Evolutionary conservation across 305 asterid genomes (phyloP), one percentile per base, ranked within the genome.

Genomic region (Fraxinus nigra): DNA sequence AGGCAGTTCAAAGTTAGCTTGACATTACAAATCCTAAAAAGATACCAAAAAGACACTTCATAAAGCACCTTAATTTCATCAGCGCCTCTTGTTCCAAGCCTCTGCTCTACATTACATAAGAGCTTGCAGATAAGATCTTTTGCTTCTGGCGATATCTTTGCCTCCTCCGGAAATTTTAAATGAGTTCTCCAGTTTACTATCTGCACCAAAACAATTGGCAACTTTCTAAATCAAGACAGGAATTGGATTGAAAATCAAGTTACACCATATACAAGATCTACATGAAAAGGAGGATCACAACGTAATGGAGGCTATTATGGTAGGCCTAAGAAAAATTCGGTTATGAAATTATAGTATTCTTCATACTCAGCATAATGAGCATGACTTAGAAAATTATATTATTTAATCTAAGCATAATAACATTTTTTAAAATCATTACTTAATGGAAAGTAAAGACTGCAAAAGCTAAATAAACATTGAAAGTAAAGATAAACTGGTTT

Each of bases 91-190:
- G 98, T 93, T 54, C 98, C 98, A 81, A 95, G 97, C 87, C 98
- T 92, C 85, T 92, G 92, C 77, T 95, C 98, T 75, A 93, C 98
- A 84, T 95, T 92, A 81, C 98, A 93, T 90, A 95, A 84, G 75
- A 95, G 94, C 87, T 92, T 93, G 82, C 95, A 83, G 56, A 95
- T 93, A 84, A 95, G 98, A 90, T 95, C 98, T 87, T 92, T 93
- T 32, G 98, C 98, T 87, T 93, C 98, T n/a, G 89, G 87, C 32
- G 98, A 92, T 54, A 95, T 75, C 84, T 89, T 93, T 85, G 93
- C 98, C 89, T 95, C 98, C 84, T 95, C 98, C 0, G 98, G 98
- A 86, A 95, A 92, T 89, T 95, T 95, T 75, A 95, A 89, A 85
- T 94, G 88, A 18, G 94, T 90, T 89, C 97, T 90, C 98, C 98